Conservation (phyloP, 352 stramenopile species). For the Pythium periplocum region DNA sequence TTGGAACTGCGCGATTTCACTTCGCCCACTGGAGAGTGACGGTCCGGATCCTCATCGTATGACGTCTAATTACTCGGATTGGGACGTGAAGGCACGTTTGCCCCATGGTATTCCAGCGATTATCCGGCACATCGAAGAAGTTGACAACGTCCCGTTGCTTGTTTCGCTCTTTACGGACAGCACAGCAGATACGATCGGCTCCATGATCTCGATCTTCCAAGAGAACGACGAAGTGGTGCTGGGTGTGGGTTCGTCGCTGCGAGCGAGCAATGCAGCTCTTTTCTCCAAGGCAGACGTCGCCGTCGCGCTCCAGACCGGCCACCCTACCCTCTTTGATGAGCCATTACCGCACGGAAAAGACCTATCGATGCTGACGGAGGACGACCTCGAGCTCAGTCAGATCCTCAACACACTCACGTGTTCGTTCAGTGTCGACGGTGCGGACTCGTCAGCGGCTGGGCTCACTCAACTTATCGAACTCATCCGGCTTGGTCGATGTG, state of each 20-base stretch:
- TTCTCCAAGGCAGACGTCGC: constrained; percentile 71
- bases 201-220: constrained; percentile 91
- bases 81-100: constrained; percentile 94
- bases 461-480: constrained; percentile 75
- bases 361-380: constrained; percentile 56
- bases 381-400: constrained; percentile 78
- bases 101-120: constrained; percentile 96
- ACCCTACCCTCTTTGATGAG: constrained; percentile 72
- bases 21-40: constrained; percentile 90
- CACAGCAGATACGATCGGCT: constrained; percentile 91
- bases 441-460: constrained; percentile 1
- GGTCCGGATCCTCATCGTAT: constrained; percentile 93
- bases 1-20: constrained; percentile 98
- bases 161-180: constrained; percentile 98
- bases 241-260: constrained; percentile 71
- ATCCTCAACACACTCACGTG: constrained; percentile 81
- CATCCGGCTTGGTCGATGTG: constrained; percentile 64
- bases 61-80: constrained; percentile 97
- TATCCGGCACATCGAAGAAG: constrained; percentile 93
- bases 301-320: constrained; percentile 57
- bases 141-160: constrained; percentile 98
- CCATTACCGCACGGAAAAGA: constrained; percentile 47
- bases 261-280: constrained; percentile 69
- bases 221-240: constrained; percentile 82
- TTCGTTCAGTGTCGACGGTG: constrained; percentile 53